Evolutionary conservation across 1,284 basidiomycete genomes (phyloP).

Genomic region (Amylostereum areolatum): DNA sequence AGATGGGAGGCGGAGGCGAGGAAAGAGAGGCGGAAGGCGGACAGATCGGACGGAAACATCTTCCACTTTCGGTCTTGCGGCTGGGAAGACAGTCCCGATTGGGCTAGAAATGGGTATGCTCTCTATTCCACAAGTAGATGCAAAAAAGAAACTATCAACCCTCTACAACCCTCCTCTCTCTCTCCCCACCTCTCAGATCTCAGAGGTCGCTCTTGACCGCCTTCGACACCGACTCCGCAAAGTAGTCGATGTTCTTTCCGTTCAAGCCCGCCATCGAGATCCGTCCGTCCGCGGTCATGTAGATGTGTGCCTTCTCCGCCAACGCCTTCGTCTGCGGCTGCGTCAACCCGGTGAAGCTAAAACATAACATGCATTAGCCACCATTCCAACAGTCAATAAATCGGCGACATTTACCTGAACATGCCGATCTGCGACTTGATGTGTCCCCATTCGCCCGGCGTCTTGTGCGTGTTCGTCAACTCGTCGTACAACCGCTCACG

Average conservation of each 20-base stretch:
- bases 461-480: conserved; percentile 76
- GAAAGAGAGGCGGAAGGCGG: no score
- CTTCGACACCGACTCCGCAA: conserved; percentile 79
- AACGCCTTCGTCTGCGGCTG: conserved; percentile 82
- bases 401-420: conserved; percentile 65
- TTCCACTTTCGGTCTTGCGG: no score
- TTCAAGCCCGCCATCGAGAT: conserved; percentile 98
- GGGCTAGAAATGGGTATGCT: no score
- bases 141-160: no score
- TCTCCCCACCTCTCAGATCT: conserved; percentile 3
- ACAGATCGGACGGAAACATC: no score
- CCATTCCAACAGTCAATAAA: conserved; percentile 8
- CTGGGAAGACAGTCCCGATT: no score
- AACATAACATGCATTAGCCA: neutral
- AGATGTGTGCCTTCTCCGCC: conserved; percentile 91
- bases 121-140: no score
- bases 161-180: no score
- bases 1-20: no score
- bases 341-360: conserved; percentile 85
- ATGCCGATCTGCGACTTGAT: conserved; percentile 96
- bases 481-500: conserved; percentile 79
- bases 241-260: conserved; percentile 84
- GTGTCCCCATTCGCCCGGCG: conserved; percentile 94
- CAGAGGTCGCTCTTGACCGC: conserved; percentile 79
- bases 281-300: conserved; percentile 86